A percentile compares a stretch with the other conserved stretches of the same genome.
phyloP scores from a whole-genome alignment of 1,284 basidiomycete genomes.

The Malassezia obtusa region DNA sequence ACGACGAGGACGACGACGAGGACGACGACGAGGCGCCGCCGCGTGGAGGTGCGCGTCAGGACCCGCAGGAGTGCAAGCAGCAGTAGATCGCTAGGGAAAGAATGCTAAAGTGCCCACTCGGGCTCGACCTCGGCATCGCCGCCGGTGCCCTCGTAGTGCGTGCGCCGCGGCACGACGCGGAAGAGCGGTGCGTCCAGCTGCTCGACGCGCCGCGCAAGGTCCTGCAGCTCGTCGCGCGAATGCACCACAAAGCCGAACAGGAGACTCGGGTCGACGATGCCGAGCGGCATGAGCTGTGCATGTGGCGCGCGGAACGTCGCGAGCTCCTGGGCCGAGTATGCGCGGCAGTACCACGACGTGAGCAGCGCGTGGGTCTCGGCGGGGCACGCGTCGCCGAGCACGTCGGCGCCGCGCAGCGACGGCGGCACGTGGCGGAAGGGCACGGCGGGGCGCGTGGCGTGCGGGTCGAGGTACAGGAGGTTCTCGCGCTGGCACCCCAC shows the following conservation, averaged over 20 bases:
- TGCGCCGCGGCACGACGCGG: slow-evolving; percentile 50
- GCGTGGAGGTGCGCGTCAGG: slow-evolving; percentile 30
- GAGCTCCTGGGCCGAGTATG: slow-evolving; percentile 61
- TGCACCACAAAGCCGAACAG: slow-evolving; percentile 77
- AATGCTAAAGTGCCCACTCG: not conserved
- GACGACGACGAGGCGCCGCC: slow-evolving; percentile 34
- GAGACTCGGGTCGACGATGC: slow-evolving; percentile 92
- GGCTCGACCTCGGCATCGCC: not conserved
- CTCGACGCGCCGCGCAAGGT: slow-evolving; percentile 59
- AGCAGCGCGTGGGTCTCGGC: slow-evolving; percentile 27
- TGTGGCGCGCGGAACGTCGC: slow-evolving; percentile 87
- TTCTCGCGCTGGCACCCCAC: slow-evolving; percentile 68
- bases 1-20: slow-evolving; percentile 47
- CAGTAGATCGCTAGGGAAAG: slow-evolving; percentile 19
- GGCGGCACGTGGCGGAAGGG: slow-evolving; percentile 60
- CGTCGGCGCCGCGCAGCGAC: slow-evolving; percentile 20
- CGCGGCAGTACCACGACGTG: slow-evolving; percentile 56
- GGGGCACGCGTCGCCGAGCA: slow-evolving; percentile 1
- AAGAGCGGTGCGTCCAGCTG: slow-evolving; percentile 44
- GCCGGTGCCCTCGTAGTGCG: not conserved
- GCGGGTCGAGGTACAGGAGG: slow-evolving; percentile 85
- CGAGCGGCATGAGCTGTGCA: slow-evolving; percentile 81
- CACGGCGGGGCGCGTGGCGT: slow-evolving; percentile 72
- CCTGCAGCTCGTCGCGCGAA: slow-evolving; percentile 68
- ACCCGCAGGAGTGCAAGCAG: slow-evolving; percentile 45